Evolutionary conservation across 108 stramenopile genomes (phyloP), one percentile per base, ranked within the genome.

Genomic region (Nannochloropsis salina): DNA sequence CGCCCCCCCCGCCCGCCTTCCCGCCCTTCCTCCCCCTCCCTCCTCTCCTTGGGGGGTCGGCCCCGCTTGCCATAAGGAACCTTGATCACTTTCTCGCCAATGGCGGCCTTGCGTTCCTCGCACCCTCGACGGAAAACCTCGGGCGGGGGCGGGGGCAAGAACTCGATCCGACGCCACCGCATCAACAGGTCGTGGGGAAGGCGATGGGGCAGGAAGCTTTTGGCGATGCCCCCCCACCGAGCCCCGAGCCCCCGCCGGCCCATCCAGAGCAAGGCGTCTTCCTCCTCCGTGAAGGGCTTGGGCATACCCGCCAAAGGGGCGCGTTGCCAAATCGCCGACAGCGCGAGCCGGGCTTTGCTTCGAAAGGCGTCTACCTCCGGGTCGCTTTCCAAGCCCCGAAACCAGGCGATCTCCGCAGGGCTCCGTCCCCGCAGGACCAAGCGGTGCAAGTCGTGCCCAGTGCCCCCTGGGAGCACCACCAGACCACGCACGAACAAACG

Each of bases 111-210:
- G 20, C 61, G 15, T n/a, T 74, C 61, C 61, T 74, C 61, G 61
- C n/a, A 74, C 61, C 20, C 61, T n/a, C 61, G 15, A 2, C n/a
- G 20, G 20, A 74, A 5, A 15, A n/a, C 5, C 61, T 74, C 61
- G 2, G 20, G 15, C 3, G 61, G 15, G 20, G 61, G 61, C 61
- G 61, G 61, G 20, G 61, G n/a, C 61, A n/a, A 15, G 4, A 74
- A 74, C 4, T 74, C 61, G n/a, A 74, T 74, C 61, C 61, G 15
- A 15, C 61, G 61, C 61, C 61, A 74, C 61, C 61, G 15, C 61
- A 74, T 74, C 61, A 74, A 20, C 61, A 74, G 61, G 61, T 74
- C 61, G 61, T 74, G 61, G 3, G 61, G 61, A n/a, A 74, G 61
- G 61, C 61, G 61, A n/a, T 74, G 61, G n/a, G 61, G 61, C 20